Conservation (phyloP, 257 asterid species). For the Nicotiana benthamiana region DNA sequence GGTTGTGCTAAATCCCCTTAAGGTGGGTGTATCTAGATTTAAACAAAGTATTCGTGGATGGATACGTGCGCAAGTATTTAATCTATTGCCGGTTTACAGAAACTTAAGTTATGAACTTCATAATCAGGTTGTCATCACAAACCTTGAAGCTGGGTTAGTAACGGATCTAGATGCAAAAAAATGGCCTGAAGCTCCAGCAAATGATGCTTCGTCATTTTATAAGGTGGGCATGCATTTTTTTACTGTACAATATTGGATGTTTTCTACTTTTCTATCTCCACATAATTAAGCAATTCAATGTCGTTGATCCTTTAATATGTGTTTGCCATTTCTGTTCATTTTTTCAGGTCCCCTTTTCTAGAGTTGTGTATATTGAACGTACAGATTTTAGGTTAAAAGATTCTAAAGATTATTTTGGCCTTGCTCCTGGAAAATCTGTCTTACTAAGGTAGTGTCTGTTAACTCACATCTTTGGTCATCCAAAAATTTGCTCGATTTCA, state of each 20-base stretch:
- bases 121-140: constrained; percentile 69
- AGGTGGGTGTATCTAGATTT: constrained; percentile 34
- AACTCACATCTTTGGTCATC: neutral
- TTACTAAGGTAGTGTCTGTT: constrained; percentile 53
- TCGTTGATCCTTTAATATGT: neutral
- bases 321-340: constrained; percentile 2
- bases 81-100: neutral
- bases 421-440: constrained; percentile 93
- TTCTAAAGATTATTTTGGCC: constrained; percentile 95
- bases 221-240: constrained; percentile 38
- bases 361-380: constrained; percentile 70
- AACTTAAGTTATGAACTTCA: neutral
- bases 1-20: constrained; percentile 86
- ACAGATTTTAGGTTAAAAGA: constrained; percentile 81
- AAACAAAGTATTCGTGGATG: neutral
- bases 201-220: constrained; percentile 54
- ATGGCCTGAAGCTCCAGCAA: constrained; percentile 87
- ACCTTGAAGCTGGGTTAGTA: constrained; percentile 54
- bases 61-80: too few species aligned
- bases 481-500: neutral
- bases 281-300: neutral
- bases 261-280: neutral
- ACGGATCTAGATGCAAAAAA: constrained; percentile 80
- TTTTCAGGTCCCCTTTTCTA: constrained; percentile 75
- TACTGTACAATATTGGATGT: neutral